phyloP scores from a whole-genome alignment of 768 basidiomycete species.

The Suillus variegatus region DNA sequence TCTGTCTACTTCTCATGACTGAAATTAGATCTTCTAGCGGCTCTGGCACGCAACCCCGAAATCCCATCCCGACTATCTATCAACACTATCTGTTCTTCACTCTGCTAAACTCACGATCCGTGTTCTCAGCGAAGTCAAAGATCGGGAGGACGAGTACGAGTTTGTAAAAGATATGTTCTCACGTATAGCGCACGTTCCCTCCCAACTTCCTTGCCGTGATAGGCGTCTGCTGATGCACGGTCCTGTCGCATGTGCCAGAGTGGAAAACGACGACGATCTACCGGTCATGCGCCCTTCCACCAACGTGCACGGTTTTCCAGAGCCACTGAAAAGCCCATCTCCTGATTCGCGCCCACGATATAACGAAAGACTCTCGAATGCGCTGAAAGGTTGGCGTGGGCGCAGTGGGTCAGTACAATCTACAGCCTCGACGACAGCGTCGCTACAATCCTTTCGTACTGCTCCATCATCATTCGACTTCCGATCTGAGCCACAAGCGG shows the following conservation, averaged over 20 bases:
- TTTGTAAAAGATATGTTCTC: conserved; percentile 60
- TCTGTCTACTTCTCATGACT: conserved; percentile 1
- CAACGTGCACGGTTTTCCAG: not conserved
- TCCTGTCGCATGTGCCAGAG: conserved; percentile 42
- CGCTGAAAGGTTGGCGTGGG: conserved; percentile 48
- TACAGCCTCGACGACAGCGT: conserved; percentile 24
- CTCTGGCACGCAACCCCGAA: conserved; percentile 70
- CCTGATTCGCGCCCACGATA: conserved; percentile 9
- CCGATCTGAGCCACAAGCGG: conserved; percentile 7
- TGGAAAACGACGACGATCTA: conserved; percentile 35
- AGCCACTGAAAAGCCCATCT: not conserved
- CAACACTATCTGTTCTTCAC: conserved; percentile 64
- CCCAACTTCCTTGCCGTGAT: conserved; percentile 66
- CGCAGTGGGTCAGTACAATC: conserved; percentile 42
- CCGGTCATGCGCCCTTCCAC: conserved; percentile 16
- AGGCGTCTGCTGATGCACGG: conserved; percentile 77
- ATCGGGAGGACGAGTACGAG: conserved; percentile 86
- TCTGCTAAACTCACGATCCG: conserved; percentile 72
- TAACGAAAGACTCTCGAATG: conserved; percentile 36
- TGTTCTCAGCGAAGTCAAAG: conserved; percentile 83
- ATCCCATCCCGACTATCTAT: conserved; percentile 67
- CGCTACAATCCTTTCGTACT: conserved; percentile 25
- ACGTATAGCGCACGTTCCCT: conserved; percentile 58
- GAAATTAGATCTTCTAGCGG: conserved; percentile 46
- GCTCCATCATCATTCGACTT: conserved; percentile 33